Base-by-base conservation (phyloP, 1,284 basidiomycete genomes). In the Sparassis latifolia region DNA sequence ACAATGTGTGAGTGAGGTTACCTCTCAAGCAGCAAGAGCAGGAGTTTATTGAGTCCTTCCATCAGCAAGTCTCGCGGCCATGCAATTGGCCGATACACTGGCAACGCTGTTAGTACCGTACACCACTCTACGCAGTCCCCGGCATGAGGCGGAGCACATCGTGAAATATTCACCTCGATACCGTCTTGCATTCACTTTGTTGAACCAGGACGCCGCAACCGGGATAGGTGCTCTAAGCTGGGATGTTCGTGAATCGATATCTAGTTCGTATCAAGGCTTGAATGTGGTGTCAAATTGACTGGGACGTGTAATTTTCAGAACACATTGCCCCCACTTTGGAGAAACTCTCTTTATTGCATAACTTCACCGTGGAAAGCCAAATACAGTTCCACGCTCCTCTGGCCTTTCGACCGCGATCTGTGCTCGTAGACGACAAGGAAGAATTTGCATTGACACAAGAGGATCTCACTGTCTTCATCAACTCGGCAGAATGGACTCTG, bases 401-500 rank as follows among this genome's bases (percentile, higher is more conserved):
- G 39, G 84, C 92, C 0, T 92, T 98, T 60, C 71, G 79, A 48
- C 89, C 93, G 40, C 60, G 58, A n/a, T 49, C 64, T 3, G 39
- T 78, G 4, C 60, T 64, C 28, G 51, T 66, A 27, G 61, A 58
- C 28, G 59, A 68, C 7, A 61, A 70, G 33, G 68, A 67, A 12
- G 62, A 64, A 0, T 82, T 82, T 65, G 78, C 80, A 0, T 68
- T 97, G 39, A 82, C 81, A 10, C 80, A 83, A 50, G 91, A 93
- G 58, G 82, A 93, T 58, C 75, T 95, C 51, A 92, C 87, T 28
- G 82, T 93, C 0, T 99, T 99, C 62, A 78, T 99, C 49, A 99
- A 99, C 62, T 92, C 92, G 2, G 95, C 93, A 10, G 89, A 94
- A 63, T 99, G 96, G 96, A 89, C 85, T 10, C 67, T 99, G 42